Evolutionary conservation across 2,329 filamentous ascomycete genomes (phyloP).

Genomic region (Epicoccum sorghinum): DNA sequence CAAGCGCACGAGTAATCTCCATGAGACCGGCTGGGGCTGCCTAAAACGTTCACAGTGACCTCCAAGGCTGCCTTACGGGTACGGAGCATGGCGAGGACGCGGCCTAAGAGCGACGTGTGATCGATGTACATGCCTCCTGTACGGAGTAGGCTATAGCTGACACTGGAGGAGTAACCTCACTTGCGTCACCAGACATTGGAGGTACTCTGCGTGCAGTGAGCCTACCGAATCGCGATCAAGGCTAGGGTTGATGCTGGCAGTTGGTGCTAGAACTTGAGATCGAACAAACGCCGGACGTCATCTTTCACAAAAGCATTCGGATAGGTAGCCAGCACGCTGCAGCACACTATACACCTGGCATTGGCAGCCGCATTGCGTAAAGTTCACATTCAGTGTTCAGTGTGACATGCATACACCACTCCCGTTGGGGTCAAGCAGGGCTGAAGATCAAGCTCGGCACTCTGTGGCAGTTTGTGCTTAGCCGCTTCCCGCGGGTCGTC

Average conservation of each 20-base stretch:
- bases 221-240: background rate
- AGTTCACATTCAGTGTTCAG: background rate
- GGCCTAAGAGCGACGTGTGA: background rate
- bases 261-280: conserved; percentile 7
- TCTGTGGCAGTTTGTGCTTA: conserved; percentile 1
- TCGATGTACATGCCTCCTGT: background rate
- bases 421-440: background rate
- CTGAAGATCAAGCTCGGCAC: conserved; percentile 10
- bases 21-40: no score
- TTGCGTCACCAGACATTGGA: conserved; percentile 6
- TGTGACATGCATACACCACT: background rate
- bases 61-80: background rate
- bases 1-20: conserved; percentile 1
- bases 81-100: background rate
- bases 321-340: background rate
- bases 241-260: conserved; percentile 8
- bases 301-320: background rate
- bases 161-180: background rate
- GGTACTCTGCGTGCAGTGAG: conserved; percentile 1
- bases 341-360: background rate
- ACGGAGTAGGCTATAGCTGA: background rate
- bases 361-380: conserved; percentile 1
- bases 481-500: conserved; percentile 14
- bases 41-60: background rate
- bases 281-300: conserved; percentile 4